Percentiles rank a stretch among this genome's conserved stretches.
Conservation (phyloP, 352 stramenopile genomes). For the Globisporangium echinulatum region DNA sequence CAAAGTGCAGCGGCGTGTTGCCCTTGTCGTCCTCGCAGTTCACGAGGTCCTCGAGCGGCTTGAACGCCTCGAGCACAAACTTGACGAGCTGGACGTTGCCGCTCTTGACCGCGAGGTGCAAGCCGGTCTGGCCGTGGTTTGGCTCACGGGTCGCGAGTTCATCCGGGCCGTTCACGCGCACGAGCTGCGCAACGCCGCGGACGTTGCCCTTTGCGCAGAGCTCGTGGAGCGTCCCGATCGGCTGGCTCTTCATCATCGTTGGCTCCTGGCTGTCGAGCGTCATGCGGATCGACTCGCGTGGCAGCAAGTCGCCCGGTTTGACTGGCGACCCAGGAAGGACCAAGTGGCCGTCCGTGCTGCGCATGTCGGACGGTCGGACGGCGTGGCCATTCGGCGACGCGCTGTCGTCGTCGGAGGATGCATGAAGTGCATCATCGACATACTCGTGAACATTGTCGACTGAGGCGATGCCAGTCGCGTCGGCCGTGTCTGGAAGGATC, state of each 20-base stretch:
- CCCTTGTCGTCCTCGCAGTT: slow-evolving; percentile 85
- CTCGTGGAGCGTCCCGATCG: slow-evolving; percentile 74
- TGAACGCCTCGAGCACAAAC: slow-evolving; percentile 77
- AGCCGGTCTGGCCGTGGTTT: slow-evolving; percentile 78
- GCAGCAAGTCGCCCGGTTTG: slow-evolving; percentile 19
- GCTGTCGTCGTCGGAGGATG: slow-evolving; percentile 8
- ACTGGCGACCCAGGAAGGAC: slow-evolving; percentile 10
- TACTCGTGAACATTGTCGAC: slow-evolving; percentile 56
- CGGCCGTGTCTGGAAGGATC: slow-evolving; percentile 48
- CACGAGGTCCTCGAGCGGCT: slow-evolving; percentile 71
- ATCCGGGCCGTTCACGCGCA: slow-evolving; percentile 66
- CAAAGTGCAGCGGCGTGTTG: slow-evolving; percentile 84
- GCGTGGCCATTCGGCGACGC: slow-evolving; percentile 25
- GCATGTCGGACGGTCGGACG: slow-evolving; percentile 35
- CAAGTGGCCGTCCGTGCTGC: slow-evolving; percentile 10
- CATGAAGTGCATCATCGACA: slow-evolving; percentile 8
- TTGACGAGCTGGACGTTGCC: slow-evolving; percentile 79
- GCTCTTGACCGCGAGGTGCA: slow-evolving; percentile 80
- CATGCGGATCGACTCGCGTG: slow-evolving; percentile 59
- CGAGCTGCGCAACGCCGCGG: slow-evolving; percentile 66
- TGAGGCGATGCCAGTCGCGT: slow-evolving; percentile 38
- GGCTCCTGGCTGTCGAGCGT: slow-evolving; percentile 55
- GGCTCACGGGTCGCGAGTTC: slow-evolving; percentile 62
- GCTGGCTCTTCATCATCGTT: slow-evolving; percentile 71
- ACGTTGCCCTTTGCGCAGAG: slow-evolving; percentile 77